phyloP scores from a whole-genome alignment of 2,329 filamentous ascomycete species.

The Aureobasidium musti region DNA sequence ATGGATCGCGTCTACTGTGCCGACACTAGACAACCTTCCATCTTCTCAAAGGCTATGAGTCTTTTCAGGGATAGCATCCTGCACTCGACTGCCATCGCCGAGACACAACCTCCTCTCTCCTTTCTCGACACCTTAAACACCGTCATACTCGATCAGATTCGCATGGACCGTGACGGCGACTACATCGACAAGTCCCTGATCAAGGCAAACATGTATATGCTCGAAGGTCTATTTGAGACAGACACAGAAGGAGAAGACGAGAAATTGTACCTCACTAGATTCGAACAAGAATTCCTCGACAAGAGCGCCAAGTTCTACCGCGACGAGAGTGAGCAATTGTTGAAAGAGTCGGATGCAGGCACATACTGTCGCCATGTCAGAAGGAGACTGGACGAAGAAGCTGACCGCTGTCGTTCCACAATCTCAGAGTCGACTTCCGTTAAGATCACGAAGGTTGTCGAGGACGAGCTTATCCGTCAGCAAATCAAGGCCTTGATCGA shows the following conservation, averaged over 20 bases:
- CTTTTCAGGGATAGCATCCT: constrained; percentile 87
- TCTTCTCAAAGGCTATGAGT: constrained; percentile 81
- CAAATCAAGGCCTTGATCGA: constrained; percentile 80
- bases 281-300: constrained; percentile 75
- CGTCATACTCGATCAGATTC: constrained; percentile 85
- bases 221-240: constrained; percentile 83
- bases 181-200: constrained; percentile 81
- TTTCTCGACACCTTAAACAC: constrained; percentile 75
- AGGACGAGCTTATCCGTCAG: constrained; percentile 73
- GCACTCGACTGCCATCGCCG: constrained; percentile 55
- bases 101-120: constrained; percentile 48
- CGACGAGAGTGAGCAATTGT: constrained; percentile 69
- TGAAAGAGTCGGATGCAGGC: constrained; percentile 77
- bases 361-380: constrained; percentile 78
- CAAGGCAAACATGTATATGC: constrained; percentile 82
- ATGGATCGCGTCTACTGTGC: constrained; percentile 84
- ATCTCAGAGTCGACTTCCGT: constrained; percentile 70
- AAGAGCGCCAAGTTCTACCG: constrained; percentile 74
- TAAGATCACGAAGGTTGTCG: constrained; percentile 75
- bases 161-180: constrained; percentile 88
- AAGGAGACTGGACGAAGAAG: constrained; percentile 75
- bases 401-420: constrained; percentile 78
- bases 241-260: constrained; percentile 74
- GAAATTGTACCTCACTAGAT: constrained; percentile 79
- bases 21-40: constrained; percentile 71